Evolutionary conservation across 768 basidiomycete genomes (phyloP), one percentile per base, ranked within the genome.

Genomic region (Trametes meyenii): DNA sequence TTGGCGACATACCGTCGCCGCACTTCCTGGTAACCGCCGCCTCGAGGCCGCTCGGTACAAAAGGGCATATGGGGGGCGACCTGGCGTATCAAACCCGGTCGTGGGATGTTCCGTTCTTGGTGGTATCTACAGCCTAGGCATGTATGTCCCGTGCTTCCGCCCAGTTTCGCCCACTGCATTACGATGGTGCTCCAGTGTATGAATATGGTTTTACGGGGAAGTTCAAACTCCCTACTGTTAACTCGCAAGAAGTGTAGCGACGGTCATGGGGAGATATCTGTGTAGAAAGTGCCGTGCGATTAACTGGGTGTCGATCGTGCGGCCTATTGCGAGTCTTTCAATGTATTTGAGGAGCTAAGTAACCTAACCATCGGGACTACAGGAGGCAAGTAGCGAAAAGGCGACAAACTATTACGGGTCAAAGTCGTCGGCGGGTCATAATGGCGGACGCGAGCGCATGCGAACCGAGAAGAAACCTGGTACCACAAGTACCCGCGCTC

Each of bases 341-440:
- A 24, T 48, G 46, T 24, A 48, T 48, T 48, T 19, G 50, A 7
- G 39, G 19, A 14, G 29, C 29, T 33, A 33, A 23, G 23, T 52
- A 52, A 52, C 38, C 51, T 52, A 52, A 13, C 19, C 23, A 36
- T 39, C 19, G 12, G 51, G 17, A 50, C 48, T 58, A 58, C 56
- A 40, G 36, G 38, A 51, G 42, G 26, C 12, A n/a, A 35, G 35
- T 45, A 29, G 48, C 21, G 38, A 53, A 12, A 44, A 55, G 40
- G 44, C 33, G 48, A 50, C n/a, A 38, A 17, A 5, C 14, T 29
- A 21, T 38, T 45, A 53, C 51, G 33, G 42, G 44, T 16, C 21
- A 48, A 40, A 24, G 44, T 60, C 59, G 45, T 60, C 51, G 49
- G 54, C 16, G 45, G n/a, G 59, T 60, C 59, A 54, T 60, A 39